Conservation (phyloP, 305 asterid genomes). For the Solanum aculeatissimum region DNA sequence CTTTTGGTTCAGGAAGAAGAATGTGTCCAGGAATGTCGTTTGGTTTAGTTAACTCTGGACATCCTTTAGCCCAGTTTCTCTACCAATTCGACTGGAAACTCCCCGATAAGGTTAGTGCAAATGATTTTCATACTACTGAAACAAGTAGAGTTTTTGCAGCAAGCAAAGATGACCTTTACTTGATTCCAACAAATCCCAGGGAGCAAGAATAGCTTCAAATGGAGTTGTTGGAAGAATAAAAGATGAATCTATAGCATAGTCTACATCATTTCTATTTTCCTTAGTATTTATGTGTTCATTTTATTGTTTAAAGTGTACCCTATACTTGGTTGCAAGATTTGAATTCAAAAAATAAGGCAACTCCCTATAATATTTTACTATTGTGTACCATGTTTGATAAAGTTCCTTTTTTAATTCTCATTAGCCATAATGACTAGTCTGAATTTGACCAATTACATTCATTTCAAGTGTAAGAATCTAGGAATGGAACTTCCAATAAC, state of each 20-base stretch:
- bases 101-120: neutral
- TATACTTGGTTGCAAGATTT: neutral
- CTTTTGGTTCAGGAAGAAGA: constrained; percentile 7
- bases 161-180: neutral
- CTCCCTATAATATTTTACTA: no score
- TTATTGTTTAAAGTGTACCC: neutral
- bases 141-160: constrained; percentile 1
- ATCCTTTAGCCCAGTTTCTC: neutral
- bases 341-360: neutral
- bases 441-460: neutral
- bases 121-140: neutral
- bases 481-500: neutral
- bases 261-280: neutral
- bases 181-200: neutral
- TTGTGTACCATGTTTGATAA: neutral
- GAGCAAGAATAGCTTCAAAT: neutral
- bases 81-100: constrained; percentile 3
- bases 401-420: neutral
- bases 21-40: constrained; percentile 3
- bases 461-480: neutral
- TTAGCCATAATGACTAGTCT: neutral
- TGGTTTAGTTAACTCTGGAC: neutral
- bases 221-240: neutral
- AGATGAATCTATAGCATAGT: neutral
- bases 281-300: no score